These are phyloP conservation scores for Hymenoscyphus occultus DNA, from an alignment of 2,329 filamentous ascomycete genomes.

Conservation along the genomic window DNA sequence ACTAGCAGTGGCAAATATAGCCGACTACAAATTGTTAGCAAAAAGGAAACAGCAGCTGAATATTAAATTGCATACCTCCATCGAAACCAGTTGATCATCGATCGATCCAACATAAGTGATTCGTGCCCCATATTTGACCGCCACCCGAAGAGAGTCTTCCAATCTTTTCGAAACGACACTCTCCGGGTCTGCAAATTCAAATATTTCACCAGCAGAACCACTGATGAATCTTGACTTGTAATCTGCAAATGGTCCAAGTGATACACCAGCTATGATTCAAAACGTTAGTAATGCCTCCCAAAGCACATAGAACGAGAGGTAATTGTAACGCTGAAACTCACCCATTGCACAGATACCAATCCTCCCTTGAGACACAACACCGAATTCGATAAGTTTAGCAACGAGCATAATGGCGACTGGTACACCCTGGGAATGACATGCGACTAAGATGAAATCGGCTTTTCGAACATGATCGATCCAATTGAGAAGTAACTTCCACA, in stretches of 20 bases:
- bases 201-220: constrained; percentile 88
- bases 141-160: constrained; percentile 68
- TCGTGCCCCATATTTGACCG: constrained; percentile 74
- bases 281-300: constrained; percentile 1
- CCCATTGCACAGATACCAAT: constrained; percentile 83
- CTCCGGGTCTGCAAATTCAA: constrained; percentile 82
- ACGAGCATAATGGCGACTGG: constrained; percentile 90
- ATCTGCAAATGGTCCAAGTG: constrained; percentile 86
- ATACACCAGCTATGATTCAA: constrained; percentile 75
- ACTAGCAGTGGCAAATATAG: constrained; percentile 77
- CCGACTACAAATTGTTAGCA: constrained; percentile 53
- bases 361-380: constrained; percentile 71
- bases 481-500: constrained; percentile 93
- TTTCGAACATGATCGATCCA: constrained; percentile 88
- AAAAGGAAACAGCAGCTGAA: constrained; percentile 13
- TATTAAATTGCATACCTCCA: constrained; percentile 60
- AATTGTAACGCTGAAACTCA: constrained; percentile 33
- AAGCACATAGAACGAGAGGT: neutral
- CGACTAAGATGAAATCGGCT: constrained; percentile 88
- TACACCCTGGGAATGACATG: constrained; percentile 93
- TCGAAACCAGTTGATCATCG: constrained; percentile 90
- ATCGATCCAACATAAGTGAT: constrained; percentile 91
- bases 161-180: constrained; percentile 83
- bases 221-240: constrained; percentile 88
- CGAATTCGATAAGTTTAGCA: constrained; percentile 87